Conservation (phyloP, 2,329 filamentous ascomycete genomes). For the Tolypocladium nubicola region DNA sequence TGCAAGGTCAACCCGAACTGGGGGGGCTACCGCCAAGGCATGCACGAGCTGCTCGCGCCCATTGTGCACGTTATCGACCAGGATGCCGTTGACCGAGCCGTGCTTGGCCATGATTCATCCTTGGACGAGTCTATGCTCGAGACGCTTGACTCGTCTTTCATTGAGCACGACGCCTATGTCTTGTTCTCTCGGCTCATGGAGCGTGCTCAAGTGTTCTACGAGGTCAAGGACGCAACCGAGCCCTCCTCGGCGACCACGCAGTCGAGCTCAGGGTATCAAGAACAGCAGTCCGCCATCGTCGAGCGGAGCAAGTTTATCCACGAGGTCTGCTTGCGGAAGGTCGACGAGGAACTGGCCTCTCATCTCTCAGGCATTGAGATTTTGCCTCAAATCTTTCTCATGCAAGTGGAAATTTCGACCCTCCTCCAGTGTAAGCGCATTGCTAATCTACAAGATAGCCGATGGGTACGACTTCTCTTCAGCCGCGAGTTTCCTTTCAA, state of each 20-base stretch:
- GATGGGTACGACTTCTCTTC: constrained; percentile 90
- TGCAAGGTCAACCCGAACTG: constrained; percentile 82
- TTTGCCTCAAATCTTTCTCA: constrained; percentile 91
- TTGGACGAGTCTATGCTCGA: constrained; percentile 47
- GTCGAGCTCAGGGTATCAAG: constrained; percentile 12
- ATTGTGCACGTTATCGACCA: constrained; percentile 75
- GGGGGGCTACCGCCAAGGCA: constrained; percentile 91
- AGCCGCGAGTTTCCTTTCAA: constrained; percentile 88
- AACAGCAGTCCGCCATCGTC: constrained; percentile 54
- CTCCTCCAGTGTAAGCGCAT: too few species aligned
- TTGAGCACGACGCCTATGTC: constrained; percentile 86
- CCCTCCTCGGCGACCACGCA: constrained; percentile 6
- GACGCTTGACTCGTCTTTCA: constrained; percentile 59
- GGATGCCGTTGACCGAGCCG: constrained; percentile 57
- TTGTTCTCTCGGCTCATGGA: constrained; percentile 85
- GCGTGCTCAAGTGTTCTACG: constrained; percentile 76
- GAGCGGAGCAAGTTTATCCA: constrained; percentile 80
- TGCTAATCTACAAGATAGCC: constrained; percentile 34
- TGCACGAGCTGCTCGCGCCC: constrained; percentile 92
- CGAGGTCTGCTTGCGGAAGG: constrained; percentile 62
- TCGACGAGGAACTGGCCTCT: constrained; percentile 72
- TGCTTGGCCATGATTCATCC: constrained; percentile 18
- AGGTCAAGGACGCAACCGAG: constrained; percentile 34
- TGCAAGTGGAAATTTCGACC: constrained; percentile 41
- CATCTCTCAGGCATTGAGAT: constrained; percentile 80